Evolutionary conservation across 78 protist genomes (phyloP), one percentile per base, ranked within the genome.

Genomic region (Planoprotostelium fungivorum): DNA sequence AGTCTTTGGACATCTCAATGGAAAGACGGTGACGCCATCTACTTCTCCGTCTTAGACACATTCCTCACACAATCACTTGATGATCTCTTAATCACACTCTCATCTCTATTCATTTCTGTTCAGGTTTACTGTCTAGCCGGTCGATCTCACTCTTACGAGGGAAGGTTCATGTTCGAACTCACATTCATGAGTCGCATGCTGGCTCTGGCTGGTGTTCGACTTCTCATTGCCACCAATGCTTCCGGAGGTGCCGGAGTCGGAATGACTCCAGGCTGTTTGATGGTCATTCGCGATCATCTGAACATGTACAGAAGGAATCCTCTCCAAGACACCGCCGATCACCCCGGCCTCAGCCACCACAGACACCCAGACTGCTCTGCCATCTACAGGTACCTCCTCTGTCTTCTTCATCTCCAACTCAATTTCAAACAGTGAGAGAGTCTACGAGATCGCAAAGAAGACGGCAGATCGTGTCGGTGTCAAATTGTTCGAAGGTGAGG

Each of bases 171-270:
- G 85, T 34, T 34, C 29, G 92, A 90, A 34, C 85, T 90, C 34
- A 34, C 84, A 5, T 90, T 88, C 51, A 83, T 36, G 37, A 39
- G 36, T 5, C 92, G 92, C 84, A n/a, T 90, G 35, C 5, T 87
- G 39, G 92, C 86, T 1, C 36, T 34, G 10, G 84, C 36, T 89
- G 92, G 92, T n/a, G 31, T n/a, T 89, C 90, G 88, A 89, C 31
- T 90, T 1, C 51, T 87, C 63, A 34, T 84, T 35, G 84, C 51
- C 92, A 90, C 88, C 35, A 90, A 90, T 87, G 88, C 92, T 10
- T 31, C 88, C 63, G 92, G 92, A 1, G 94, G 95, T 0, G 34
- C 87, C 9, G 94, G 38, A 5, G 84, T 37, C 31, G 94, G 94
- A 0, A 23, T 91, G 85, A 9, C 29, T 0, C 38, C 35, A 35